Conservation (phyloP, 768 basidiomycete genomes). For the Mycena pura region DNA sequence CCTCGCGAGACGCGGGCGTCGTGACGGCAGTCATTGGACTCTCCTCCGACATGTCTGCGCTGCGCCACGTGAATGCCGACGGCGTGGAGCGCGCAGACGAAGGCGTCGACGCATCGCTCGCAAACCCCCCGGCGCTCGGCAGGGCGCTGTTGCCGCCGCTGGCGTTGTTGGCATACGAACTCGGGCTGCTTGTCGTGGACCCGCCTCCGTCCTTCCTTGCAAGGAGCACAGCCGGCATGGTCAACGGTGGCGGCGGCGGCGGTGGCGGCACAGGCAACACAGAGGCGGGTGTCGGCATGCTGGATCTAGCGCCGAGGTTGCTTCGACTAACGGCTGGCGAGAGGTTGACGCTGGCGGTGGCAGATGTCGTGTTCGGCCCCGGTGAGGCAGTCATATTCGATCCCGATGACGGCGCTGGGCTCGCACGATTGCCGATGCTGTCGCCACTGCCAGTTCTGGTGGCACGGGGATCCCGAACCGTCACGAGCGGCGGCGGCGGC, state of each 20-base stretch:
- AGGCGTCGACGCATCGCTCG: constrained; percentile 12
- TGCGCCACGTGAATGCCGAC: constrained; percentile 6
- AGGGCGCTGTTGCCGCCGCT: neutral
- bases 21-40: constrained; percentile 22
- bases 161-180: neutral
- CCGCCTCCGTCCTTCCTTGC: neutral
- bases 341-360: neutral
- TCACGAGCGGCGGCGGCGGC: constrained; percentile 19
- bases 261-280: constrained; percentile 9
- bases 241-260: constrained; percentile 22
- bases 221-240: constrained; percentile 18
- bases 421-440: neutral
- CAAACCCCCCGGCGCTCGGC: neutral
- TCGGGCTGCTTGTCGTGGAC: neutral
- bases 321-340: neutral
- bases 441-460: neutral
- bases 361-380: too few species aligned
- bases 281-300: too few species aligned
- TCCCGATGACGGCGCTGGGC: neutral
- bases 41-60: neutral
- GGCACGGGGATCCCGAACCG: neutral
- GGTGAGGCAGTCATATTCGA: neutral
- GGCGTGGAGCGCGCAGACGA: constrained; percentile 8
- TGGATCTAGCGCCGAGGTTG: neutral
- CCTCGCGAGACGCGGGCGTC: constrained; percentile 14